phyloP scores from a whole-genome alignment of 2,329 filamentous ascomycete species.

The Herpotrichia juniperi region DNA sequence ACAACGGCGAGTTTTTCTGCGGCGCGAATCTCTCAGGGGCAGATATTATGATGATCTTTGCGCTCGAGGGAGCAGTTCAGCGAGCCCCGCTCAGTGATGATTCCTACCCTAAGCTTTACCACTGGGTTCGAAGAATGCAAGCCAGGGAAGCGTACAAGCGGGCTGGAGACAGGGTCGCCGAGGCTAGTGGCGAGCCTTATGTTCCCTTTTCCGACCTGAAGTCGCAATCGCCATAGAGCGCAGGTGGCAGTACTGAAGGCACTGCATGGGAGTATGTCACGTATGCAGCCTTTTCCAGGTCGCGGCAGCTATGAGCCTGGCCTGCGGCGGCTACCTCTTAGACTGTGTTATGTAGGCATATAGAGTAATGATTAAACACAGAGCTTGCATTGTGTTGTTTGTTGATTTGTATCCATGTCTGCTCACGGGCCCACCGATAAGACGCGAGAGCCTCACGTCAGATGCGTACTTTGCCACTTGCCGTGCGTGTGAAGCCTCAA shows the following conservation, averaged over 20 bases:
- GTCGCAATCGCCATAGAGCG: conserved; percentile 3
- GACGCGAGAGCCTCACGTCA: conserved; percentile 4
- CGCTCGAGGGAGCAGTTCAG: conserved; percentile 52
- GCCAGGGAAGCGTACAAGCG: conserved; percentile 53
- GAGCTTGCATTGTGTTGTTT: not conserved
- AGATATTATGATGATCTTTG: conserved; percentile 61
- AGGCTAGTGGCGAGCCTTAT: conserved; percentile 46
- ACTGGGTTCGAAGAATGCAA: conserved; percentile 54
- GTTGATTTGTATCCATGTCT: not conserved
- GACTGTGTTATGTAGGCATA: not conserved
- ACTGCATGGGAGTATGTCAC: not conserved
- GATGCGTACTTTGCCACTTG: not conserved
- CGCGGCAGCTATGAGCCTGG: not conserved
- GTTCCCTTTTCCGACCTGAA: conserved; percentile 37
- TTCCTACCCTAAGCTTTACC: conserved; percentile 54
- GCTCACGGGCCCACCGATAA: too few relatives aligned
- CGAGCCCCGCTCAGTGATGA: conserved; percentile 46
- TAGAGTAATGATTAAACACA: not conserved
- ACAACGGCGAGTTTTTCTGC: conserved; percentile 58
- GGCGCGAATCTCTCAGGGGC: conserved; percentile 56
- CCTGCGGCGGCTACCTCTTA: not conserved
- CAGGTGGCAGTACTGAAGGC: not conserved
- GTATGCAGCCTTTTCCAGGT: not conserved
- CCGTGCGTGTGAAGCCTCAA: not conserved
- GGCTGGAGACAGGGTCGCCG: conserved; percentile 57